These are phyloP conservation scores for Barnettozyma siamensis DNA, from an alignment of 805 yeast species.

Conservation along the genomic window DNA sequence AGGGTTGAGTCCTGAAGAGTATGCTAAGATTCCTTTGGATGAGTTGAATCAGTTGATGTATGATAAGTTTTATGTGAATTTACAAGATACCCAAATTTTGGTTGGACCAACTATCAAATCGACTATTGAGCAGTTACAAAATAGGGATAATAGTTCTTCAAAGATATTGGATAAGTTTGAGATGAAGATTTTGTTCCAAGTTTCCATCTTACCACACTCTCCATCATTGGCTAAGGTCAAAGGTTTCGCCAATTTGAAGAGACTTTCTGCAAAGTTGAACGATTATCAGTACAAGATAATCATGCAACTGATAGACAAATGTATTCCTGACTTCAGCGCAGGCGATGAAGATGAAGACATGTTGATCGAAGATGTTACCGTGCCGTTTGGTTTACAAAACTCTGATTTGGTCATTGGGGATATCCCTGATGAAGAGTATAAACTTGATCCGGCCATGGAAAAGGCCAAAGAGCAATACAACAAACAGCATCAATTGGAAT, in stretches of 20 bases:
- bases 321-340: slow-evolving; percentile 46
- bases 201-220: slow-evolving; percentile 83
- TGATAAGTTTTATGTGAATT: slow-evolving; percentile 71
- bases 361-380: slow-evolving; percentile 32
- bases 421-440: slow-evolving; percentile 6
- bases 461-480: slow-evolving; percentile 2
- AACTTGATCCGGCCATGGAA: slow-evolving; percentile 5
- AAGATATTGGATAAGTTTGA: slow-evolving; percentile 71
- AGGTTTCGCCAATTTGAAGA: slow-evolving; percentile 73
- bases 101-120: slow-evolving; percentile 79
- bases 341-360: slow-evolving; percentile 19
- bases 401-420: slow-evolving; percentile 13
- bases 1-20: slow-evolving; percentile 59
- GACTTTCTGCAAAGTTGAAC: slow-evolving; percentile 62
- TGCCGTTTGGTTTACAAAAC: slow-evolving; percentile 14
- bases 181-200: slow-evolving; percentile 66
- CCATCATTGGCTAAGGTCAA: slow-evolving; percentile 64
- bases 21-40: slow-evolving; percentile 42
- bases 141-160: slow-evolving; percentile 33
- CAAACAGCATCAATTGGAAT: slow-evolving; percentile 63
- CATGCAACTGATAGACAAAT: slow-evolving; percentile 67
- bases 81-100: slow-evolving; percentile 83
- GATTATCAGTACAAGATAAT: slow-evolving; percentile 88
- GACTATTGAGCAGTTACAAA: slow-evolving; percentile 68
- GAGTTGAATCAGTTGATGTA: slow-evolving; percentile 62